A percentile compares a stretch with the other conserved stretches of the same genome.
Evolutionary conservation across 768 basidiomycete genomes (phyloP).

Genomic region (Termitomyces eurrhizus): DNA sequence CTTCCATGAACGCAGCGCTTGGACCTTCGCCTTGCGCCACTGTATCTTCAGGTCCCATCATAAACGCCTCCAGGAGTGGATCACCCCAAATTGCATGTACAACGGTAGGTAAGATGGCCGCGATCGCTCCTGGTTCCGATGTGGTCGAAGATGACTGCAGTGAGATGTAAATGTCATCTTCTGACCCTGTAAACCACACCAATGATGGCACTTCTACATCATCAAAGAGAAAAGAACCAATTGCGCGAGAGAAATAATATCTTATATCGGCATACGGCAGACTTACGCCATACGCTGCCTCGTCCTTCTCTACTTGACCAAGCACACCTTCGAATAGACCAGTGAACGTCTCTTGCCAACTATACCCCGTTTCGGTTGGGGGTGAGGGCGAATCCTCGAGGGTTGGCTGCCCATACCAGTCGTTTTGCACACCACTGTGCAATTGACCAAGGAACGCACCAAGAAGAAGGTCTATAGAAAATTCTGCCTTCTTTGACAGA

Average conservation of each 20-base stretch:
- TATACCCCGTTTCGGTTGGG: constrained; percentile 44
- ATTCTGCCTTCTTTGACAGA: constrained; percentile 33
- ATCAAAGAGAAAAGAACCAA: constrained; percentile 72
- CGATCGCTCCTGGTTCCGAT: constrained; percentile 26
- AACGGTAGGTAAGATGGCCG: constrained; percentile 46
- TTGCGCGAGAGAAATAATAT: constrained; percentile 57
- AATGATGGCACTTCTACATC: constrained; percentile 71
- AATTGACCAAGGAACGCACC: constrained; percentile 59
- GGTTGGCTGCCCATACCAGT: constrained; percentile 63
- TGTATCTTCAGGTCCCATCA: constrained; percentile 30
- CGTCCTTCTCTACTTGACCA: constrained; percentile 31
- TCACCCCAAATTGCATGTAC: constrained; percentile 71
- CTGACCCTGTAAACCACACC: constrained; percentile 58
- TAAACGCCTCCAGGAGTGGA: constrained; percentile 66
- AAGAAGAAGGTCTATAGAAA: constrained; percentile 54
- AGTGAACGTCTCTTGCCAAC: constrained; percentile 77
- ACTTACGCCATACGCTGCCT: constrained; percentile 17
- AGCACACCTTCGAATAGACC: constrained; percentile 53
- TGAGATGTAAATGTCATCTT: constrained; percentile 54
- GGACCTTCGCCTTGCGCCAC: constrained; percentile 30
- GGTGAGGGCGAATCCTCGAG: constrained; percentile 15
- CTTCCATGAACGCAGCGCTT: constrained; percentile 51
- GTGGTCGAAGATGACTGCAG: constrained; percentile 19
- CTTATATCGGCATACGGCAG: constrained; percentile 44
- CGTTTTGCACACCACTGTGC: constrained; percentile 67